Conservation (phyloP, 2,329 filamentous ascomycete species). For the Huntiella bhutanensis region DNA sequence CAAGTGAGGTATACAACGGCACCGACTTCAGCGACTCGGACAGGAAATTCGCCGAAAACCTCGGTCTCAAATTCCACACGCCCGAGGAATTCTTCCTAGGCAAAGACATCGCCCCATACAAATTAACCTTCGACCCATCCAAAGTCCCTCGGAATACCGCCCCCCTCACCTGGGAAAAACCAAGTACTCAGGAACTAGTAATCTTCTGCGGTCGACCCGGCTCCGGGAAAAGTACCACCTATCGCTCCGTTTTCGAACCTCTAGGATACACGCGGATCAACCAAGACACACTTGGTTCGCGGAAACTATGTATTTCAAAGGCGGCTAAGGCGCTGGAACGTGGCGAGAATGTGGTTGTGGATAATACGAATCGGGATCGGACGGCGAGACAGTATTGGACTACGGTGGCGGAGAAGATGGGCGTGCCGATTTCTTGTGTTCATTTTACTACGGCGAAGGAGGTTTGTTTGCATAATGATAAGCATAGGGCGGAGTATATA, state of each 20-base stretch:
- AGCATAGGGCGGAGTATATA: conserved; percentile 51
- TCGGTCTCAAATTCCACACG: conserved; percentile 62
- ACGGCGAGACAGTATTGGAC: conserved; percentile 67
- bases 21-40: conserved; percentile 50
- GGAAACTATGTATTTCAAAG: conserved; percentile 51
- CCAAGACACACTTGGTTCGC: conserved; percentile 68
- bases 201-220: conserved; percentile 79
- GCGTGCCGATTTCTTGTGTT: conserved; percentile 65
- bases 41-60: conserved; percentile 68
- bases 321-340: conserved; percentile 46
- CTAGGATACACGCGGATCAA: conserved; percentile 73
- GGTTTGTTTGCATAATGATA: conserved; percentile 72
- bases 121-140: conserved; percentile 51
- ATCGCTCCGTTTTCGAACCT: conserved; percentile 56
- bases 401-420: conserved; percentile 47
- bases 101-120: conserved; percentile 45
- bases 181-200: conserved; percentile 52
- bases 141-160: conserved; percentile 22
- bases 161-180: conserved; percentile 33
- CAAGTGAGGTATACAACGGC: conserved; percentile 20
- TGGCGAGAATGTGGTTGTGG: conserved; percentile 55
- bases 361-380: conserved; percentile 85
- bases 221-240: conserved; percentile 83
- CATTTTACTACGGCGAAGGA: conserved; percentile 57
- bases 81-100: conserved; percentile 83